These are phyloP conservation scores for Pistacia vera DNA, from an alignment of 345 rosid genomes.

Conservation along the genomic window DNA sequence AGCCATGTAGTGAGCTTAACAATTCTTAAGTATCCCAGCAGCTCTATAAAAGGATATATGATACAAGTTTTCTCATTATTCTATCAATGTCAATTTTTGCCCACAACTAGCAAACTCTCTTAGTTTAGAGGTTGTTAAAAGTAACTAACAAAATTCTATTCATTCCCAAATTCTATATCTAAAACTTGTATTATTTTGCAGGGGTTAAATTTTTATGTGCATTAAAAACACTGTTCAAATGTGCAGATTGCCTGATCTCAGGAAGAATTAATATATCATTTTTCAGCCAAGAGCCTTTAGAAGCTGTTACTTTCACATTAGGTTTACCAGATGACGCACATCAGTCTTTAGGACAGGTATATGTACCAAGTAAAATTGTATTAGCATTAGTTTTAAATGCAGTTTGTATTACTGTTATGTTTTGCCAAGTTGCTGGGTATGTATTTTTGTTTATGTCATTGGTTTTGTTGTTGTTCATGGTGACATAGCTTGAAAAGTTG, in stretches of 20 bases:
- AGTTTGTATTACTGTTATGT: background rate
- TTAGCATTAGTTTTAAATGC: background rate
- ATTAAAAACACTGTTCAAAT: background rate
- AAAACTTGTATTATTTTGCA: background rate
- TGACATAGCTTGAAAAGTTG: background rate
- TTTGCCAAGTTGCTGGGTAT: background rate
- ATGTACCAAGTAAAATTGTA: background rate
- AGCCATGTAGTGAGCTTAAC: too few relatives aligned
- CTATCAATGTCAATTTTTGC: background rate
- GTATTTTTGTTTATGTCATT: too few relatives aligned
- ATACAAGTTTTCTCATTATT: background rate
- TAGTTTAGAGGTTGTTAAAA: background rate
- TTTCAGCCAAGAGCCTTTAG: background rate
- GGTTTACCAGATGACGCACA: background rate
- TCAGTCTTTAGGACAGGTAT: background rate
- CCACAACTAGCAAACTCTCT: background rate
- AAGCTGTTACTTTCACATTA: background rate
- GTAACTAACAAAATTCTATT: background rate
- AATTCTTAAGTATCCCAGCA: too few relatives aligned
- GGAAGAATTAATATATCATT: background rate
- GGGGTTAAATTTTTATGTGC: background rate
- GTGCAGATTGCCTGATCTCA: background rate
- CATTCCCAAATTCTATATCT: background rate
- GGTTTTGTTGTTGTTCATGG: background rate
- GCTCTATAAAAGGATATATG: too few relatives aligned